phyloP scores from a whole-genome alignment of 192 early-diverging fungal species.

The Umbelopsis sp. region DNA sequence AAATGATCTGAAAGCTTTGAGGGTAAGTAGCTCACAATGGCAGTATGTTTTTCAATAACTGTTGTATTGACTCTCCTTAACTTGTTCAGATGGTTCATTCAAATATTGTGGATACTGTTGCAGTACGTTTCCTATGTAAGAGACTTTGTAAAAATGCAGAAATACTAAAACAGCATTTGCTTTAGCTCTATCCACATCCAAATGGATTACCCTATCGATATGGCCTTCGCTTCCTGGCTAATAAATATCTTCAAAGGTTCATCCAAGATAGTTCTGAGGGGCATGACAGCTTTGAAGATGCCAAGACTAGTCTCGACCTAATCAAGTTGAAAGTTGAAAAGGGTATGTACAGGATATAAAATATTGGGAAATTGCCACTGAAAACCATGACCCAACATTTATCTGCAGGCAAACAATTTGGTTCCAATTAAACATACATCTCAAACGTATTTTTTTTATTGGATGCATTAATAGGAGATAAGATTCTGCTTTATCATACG shows the following conservation, averaged over 20 bases:
- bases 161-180: conserved; percentile 17
- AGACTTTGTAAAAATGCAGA: too few species aligned
- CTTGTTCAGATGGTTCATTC: conserved; percentile 33
- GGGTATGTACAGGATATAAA: background rate
- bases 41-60: background rate
- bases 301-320: conserved; percentile 57
- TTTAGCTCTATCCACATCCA: conserved; percentile 56
- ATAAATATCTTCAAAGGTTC: conserved; percentile 48
- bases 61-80: background rate
- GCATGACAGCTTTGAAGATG: conserved; percentile 67
- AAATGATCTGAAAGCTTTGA: conserved; percentile 37
- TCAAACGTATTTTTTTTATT: too few species aligned
- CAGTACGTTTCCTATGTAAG: conserved; percentile 33
- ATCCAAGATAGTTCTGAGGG: conserved; percentile 60
- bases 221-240: conserved; percentile 49
- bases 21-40: conserved; percentile 10
- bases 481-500: too few species aligned
- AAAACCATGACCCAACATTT: background rate
- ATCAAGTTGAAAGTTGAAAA: conserved; percentile 44
- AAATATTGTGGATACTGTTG: conserved; percentile 42
- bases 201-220: conserved; percentile 47
- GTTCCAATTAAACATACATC: background rate
- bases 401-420: background rate
- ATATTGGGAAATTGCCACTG: too few species aligned
- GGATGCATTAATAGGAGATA: too few species aligned